A percentile compares a stretch with the other conserved stretches of the same genome.
Conservation (phyloP, 306 rosid genomes). For the Casuarina glauca region DNA sequence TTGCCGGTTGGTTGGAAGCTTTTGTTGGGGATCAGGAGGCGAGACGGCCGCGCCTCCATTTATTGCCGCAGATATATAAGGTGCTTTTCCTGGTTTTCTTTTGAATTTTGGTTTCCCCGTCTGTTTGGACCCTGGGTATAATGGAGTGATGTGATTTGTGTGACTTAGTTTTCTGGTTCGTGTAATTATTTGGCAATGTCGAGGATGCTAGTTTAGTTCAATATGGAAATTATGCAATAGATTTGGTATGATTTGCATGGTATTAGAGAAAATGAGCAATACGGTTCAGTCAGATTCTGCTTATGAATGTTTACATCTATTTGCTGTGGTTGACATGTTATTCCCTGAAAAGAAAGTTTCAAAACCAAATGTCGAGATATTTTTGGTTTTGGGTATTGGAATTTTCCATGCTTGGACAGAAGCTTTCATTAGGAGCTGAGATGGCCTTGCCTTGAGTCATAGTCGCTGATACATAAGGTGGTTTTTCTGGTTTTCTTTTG, state of each 20-base stretch:
- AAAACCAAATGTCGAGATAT: neutral
- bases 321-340: neutral
- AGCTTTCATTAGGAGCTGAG: constrained; percentile 70
- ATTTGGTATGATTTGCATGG: neutral
- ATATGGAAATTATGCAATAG: neutral
- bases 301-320: neutral
- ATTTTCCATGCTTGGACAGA: constrained; percentile 64
- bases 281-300: neutral
- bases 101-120: neutral
- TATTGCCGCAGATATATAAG: constrained; percentile 86
- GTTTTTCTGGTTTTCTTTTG: neutral
- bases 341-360: neutral
- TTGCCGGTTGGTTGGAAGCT: constrained; percentile 83
- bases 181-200: neutral
- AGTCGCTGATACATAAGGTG: constrained; percentile 80
- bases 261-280: neutral
- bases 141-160: neutral
- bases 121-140: neutral
- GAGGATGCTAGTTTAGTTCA: neutral
- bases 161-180: neutral
- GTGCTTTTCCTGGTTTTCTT: constrained; percentile 31
- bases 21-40: constrained; percentile 69
- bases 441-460: constrained; percentile 77
- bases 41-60: constrained; percentile 83
- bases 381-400: neutral